phyloP scores from a whole-genome alignment of 169 alveolate genomes.

The Cryptosporidium muris region DNA sequence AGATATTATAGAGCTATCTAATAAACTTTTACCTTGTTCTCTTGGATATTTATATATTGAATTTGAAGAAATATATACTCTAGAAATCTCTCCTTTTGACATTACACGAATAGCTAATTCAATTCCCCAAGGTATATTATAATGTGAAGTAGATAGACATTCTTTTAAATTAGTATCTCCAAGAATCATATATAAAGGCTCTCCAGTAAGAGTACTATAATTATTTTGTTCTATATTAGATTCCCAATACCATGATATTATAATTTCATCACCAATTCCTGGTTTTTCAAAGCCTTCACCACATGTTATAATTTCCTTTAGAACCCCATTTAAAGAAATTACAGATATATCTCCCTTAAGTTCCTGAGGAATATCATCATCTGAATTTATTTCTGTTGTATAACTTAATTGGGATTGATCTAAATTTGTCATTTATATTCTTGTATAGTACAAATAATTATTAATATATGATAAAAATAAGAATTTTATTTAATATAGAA shows the following conservation, averaged over 20 bases:
- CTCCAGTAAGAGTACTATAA: not conserved
- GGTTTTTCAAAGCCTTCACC: conserved; percentile 60
- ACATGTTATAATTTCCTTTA: conserved; percentile 42
- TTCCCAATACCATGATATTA: conserved; percentile 9
- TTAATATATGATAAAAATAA: not conserved
- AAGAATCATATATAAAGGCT: conserved; percentile 8
- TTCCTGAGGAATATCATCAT: conserved; percentile 49
- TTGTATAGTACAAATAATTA: not conserved
- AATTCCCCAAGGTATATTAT: conserved; percentile 49
- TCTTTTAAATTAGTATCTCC: conserved; percentile 5
- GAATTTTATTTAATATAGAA: not conserved
- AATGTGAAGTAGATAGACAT: not conserved
- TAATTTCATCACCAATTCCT: conserved; percentile 55
- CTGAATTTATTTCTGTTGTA: conserved; percentile 42
- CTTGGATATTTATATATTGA: conserved; percentile 37
- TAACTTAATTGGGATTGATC: conserved; percentile 38
- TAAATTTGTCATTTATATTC: not conserved
- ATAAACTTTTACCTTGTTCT: not conserved
- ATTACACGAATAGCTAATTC: conserved; percentile 57
- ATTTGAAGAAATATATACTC: conserved; percentile 1
- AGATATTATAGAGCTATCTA: not conserved
- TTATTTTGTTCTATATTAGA: not conserved
- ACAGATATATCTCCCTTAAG: conserved; percentile 37
- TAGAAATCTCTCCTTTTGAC: conserved; percentile 55
- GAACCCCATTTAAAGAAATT: conserved; percentile 30